phyloP scores from a whole-genome alignment of 805 yeast genomes.

The Candida germanica region DNA sequence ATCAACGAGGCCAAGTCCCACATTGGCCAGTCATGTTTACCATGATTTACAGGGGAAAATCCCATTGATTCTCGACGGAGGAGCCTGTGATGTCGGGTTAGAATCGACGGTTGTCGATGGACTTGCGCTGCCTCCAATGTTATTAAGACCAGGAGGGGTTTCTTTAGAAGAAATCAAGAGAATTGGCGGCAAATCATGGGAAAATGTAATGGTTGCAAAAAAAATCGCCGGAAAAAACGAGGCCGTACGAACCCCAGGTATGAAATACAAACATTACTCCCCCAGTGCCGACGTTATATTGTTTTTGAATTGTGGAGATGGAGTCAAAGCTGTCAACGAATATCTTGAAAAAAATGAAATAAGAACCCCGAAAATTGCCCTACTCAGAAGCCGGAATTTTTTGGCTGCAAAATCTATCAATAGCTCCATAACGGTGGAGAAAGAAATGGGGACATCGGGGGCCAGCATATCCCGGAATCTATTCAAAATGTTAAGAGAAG shows the following conservation, averaged over 20 bases:
- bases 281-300: conserved; percentile 82
- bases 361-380: conserved; percentile 41
- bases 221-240: conserved; percentile 63
- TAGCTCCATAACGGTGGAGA: conserved; percentile 20
- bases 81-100: conserved; percentile 81
- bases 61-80: conserved; percentile 88
- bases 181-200: conserved; percentile 71
- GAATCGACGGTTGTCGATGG: conserved; percentile 97
- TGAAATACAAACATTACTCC: conserved; percentile 95
- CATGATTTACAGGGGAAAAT: conserved; percentile 77
- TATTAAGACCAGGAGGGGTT: conserved; percentile 93
- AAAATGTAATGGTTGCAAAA: conserved; percentile 58
- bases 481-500: conserved; percentile 68
- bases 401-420: conserved; percentile 17
- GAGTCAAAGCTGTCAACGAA: conserved; percentile 29
- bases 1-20: conserved; percentile 92
- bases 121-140: conserved; percentile 74
- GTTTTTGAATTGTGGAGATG: conserved; percentile 50
- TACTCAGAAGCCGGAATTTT: conserved; percentile 45
- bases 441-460: conserved; percentile 45
- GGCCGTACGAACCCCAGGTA: conserved; percentile 89
- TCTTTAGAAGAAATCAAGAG: conserved; percentile 68
- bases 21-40: conserved; percentile 79
- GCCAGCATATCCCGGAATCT: conserved; percentile 69
- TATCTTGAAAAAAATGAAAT: conserved; percentile 19